Conservation (phyloP, 345 rosid genomes). For the Euphorbia pulcherrima region DNA sequence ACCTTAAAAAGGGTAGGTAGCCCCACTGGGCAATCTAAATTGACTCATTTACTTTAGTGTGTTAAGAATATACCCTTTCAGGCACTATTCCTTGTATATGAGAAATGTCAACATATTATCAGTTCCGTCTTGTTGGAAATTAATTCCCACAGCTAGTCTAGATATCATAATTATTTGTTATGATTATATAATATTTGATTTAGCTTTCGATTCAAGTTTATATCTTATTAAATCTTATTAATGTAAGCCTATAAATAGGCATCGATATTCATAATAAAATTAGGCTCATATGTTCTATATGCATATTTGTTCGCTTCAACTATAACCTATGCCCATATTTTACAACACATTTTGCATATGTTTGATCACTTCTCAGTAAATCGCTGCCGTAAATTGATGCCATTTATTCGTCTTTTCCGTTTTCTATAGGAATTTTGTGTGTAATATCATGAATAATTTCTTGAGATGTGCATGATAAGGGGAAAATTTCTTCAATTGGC, state of each 20-base stretch:
- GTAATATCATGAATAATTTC: background rate
- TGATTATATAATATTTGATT: too few species aligned
- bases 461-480: slow-evolving; percentile 41
- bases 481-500: slow-evolving; percentile 87
- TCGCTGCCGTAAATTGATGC: background rate
- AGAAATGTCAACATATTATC: background rate
- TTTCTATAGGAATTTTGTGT: background rate
- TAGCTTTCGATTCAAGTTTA: too few species aligned
- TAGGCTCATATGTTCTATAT: too few species aligned
- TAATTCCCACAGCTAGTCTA: too few species aligned
- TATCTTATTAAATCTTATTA: too few species aligned
- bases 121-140: background rate
- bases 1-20: background rate
- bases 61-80: background rate
- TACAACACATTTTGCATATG: too few species aligned
- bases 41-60: background rate
- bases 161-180: too few species aligned
- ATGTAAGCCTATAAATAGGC: too few species aligned
- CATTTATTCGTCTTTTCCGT: background rate
- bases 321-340: too few species aligned
- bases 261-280: too few species aligned
- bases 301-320: too few species aligned
- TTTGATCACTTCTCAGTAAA: background rate
- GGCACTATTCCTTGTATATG: background rate
- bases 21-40: background rate